Evolutionary conservation across 164 flowering plant species (phyloP), one percentile per base, ranked within the genome.

Genomic region (Chloranthus sessilifolius): DNA sequence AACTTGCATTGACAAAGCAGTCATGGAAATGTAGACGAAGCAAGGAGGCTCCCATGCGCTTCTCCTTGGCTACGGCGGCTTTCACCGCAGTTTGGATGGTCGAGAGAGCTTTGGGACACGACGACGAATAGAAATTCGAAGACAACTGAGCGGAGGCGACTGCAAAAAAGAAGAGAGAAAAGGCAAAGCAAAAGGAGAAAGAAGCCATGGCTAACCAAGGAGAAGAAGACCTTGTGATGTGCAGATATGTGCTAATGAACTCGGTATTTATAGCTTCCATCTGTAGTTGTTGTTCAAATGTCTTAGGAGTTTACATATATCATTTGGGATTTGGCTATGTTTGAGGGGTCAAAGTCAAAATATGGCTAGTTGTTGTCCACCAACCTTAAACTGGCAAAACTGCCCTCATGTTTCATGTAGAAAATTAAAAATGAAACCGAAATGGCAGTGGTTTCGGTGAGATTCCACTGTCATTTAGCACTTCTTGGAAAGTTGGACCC

Each of bases 1-100:
- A 10, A 29, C 54, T 28, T 58, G 50, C 62, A 50, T 58, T 58
- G n/a, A 58, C 62, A 58, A 58, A 58, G 49, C 62, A 58, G 7
- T 58, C 62, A 42, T 58, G 62, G 30, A 58, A 58, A 15, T 58
- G 62, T 3, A 58, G 49, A 16, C 62, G 62, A 23, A 58, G 49
- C 40, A 58, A 23, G 0, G 62, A 58, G 11, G 62, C 55, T 3
- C 62, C 62, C 50, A 50, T 58, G 37, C 62, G 48, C 14, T 35
- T 50, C 33, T 58, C 62, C 4, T n/a, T 34, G 15, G 35, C 34
- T 10, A 58, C 42, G 1, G 62, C 62, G 8, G 47, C 20, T 3
- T 43, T 25, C 10, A 58, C 55, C 7, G 47, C 55, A 22, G 54
- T 29, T 23, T 41, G 46, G 20, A 58, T 58, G 41, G 47, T 50